Conservation (phyloP, 2,329 filamentous ascomycete species). For the Zymoseptoria ardabiliae region DNA sequence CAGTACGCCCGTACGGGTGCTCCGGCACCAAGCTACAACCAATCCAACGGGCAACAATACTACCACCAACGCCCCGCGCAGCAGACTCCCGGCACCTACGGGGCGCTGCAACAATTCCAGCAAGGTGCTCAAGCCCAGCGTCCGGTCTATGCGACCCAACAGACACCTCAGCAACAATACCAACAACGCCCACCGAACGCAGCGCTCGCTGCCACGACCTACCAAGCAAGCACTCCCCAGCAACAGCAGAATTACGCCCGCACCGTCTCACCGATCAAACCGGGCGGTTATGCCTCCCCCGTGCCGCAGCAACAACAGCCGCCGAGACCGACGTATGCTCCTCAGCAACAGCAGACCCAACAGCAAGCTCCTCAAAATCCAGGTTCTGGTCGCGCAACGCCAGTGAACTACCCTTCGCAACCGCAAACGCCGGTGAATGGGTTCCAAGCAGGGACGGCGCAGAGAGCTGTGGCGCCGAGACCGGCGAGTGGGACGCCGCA, state of each 20-base stretch:
- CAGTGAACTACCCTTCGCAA: constrained; percentile 22
- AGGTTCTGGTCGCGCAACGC: constrained; percentile 24
- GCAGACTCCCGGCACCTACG: constrained; percentile 15
- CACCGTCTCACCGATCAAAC: constrained; percentile 23
- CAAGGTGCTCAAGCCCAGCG: constrained; percentile 19
- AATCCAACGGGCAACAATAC: constrained; percentile 21
- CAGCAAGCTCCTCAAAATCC: constrained; percentile 16
- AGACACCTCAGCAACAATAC: constrained; percentile 17
- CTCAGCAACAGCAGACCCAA: constrained; percentile 1
- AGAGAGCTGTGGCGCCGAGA: constrained; percentile 11
- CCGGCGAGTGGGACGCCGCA: constrained; percentile 22
- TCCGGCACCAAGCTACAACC: constrained; percentile 18
- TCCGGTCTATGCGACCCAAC: constrained; percentile 16
- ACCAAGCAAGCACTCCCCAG: constrained; percentile 17
- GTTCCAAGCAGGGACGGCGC: constrained; percentile 11
- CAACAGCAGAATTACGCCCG: constrained; percentile 18
- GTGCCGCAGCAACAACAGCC: constrained; percentile 9
- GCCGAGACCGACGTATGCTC: constrained; percentile 9
- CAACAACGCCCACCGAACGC: constrained; percentile 18
- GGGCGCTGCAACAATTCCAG: constrained; percentile 18
- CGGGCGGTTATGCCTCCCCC: constrained; percentile 9
- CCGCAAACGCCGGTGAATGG: constrained; percentile 26
- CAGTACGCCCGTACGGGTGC: constrained; percentile 23
- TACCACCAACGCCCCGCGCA: constrained; percentile 16
- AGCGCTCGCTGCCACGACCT: constrained; percentile 19